phyloP scores from a whole-genome alignment of 345 rosid species.

The Dovyalis caffra region DNA sequence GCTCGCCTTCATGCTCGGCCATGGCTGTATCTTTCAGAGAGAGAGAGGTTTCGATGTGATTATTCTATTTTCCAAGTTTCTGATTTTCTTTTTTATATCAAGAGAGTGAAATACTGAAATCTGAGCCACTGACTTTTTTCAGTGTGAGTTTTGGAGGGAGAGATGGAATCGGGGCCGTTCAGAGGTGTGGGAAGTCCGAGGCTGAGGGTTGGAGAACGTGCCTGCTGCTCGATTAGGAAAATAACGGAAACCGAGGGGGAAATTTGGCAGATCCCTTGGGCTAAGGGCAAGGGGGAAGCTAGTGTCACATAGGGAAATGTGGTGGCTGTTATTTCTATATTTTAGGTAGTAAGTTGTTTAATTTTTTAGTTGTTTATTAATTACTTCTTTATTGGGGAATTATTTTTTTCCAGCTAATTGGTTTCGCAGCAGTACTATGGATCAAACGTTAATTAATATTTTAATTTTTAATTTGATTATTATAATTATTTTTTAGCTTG shows the following conservation, averaged over 20 bases:
- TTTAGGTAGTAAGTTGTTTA: not conserved
- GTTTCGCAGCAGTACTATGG: too few species aligned
- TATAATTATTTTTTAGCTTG: too few species aligned
- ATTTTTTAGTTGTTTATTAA: not conserved
- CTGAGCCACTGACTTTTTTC: not conserved
- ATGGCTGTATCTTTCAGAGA: slow-evolving; percentile 14
- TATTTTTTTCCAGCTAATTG: too few species aligned
- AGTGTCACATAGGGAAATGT: not conserved
- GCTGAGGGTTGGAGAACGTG: slow-evolving; percentile 24
- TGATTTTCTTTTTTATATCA: too few species aligned
- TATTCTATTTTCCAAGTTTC: not conserved
- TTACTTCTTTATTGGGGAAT: not conserved
- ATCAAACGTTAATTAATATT: too few species aligned
- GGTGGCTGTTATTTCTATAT: not conserved
- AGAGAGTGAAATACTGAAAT: too few species aligned
- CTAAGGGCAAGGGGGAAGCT: not conserved
- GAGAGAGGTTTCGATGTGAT: too few species aligned
- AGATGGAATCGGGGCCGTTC: slow-evolving; percentile 29
- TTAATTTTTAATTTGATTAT: too few species aligned
- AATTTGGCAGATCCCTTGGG: not conserved
- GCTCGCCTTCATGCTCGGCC: slow-evolving; percentile 39
- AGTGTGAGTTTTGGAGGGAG: not conserved
- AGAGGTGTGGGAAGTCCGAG: slow-evolving; percentile 17
- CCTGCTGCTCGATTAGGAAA: slow-evolving; percentile 15
- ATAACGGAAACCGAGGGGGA: slow-evolving; percentile 9